Evolutionary conservation across 1,284 basidiomycete genomes (phyloP).

Genomic region (Cutaneotrichosporon sp.): DNA sequence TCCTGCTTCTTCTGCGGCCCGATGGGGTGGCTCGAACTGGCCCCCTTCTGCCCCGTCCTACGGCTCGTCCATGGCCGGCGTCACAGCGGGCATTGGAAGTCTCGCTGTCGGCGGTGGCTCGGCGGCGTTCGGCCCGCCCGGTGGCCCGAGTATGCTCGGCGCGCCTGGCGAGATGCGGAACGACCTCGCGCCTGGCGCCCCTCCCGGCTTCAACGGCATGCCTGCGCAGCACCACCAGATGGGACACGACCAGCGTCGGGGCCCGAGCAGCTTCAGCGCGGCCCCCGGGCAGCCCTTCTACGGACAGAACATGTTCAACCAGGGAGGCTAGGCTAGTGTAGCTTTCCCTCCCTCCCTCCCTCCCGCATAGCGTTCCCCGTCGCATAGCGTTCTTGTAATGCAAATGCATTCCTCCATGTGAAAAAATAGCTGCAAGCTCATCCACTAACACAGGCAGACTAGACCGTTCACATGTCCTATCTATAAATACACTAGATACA

Average conservation of each 20-base stretch:
- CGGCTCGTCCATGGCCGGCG: neutral
- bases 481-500: neutral
- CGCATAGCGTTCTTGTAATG: neutral
- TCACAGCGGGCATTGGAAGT: neutral
- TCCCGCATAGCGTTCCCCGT: neutral
- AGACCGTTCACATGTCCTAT: neutral
- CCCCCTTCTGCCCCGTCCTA: neutral
- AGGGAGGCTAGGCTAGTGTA: neutral
- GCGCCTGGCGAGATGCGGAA: neutral
- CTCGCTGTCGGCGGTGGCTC: neutral
- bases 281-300: constrained; percentile 1
- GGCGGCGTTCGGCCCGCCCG: constrained; percentile 1
- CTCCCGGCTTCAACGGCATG: neutral
- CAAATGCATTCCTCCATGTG: neutral
- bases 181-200: constrained; percentile 3
- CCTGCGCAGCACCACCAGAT: neutral
- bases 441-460: neutral
- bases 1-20: too few relatives aligned
- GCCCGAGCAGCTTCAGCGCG: neutral
- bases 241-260: neutral
- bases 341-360: too few relatives aligned
- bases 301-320: constrained; percentile 1
- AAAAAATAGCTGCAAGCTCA: neutral
- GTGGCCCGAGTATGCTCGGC: constrained; percentile 2
- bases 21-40: too few relatives aligned